Evolutionary conservation across 75 land plant genomes (phyloP).

Genomic region (Pseudotsuga menziesii): DNA sequence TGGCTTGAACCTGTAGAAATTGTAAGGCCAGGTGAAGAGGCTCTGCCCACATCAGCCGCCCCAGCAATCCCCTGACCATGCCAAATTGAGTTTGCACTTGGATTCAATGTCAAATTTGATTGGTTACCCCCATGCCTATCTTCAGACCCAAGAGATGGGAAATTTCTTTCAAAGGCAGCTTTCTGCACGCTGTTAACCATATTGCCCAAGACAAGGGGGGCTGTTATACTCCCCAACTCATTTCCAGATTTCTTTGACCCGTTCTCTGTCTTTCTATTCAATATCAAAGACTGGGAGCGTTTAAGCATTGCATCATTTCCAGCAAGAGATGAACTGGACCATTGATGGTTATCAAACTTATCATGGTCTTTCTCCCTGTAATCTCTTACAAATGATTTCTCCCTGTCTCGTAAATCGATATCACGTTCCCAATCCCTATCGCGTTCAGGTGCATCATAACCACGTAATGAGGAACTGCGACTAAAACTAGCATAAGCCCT

Average conservation of each 20-base stretch:
- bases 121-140: constrained; percentile 32
- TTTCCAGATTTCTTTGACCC: constrained; percentile 23
- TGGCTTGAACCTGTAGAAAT: constrained; percentile 21
- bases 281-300: constrained; percentile 56
- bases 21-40: constrained; percentile 59
- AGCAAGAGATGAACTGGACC: constrained; percentile 14
- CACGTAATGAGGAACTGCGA: constrained; percentile 7
- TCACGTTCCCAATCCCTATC: constrained; percentile 53
- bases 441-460: constrained; percentile 14
- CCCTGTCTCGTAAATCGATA: constrained; percentile 34
- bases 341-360: constrained; percentile 23
- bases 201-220: constrained; percentile 27
- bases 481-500: constrained; percentile 14
- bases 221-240: constrained; percentile 22
- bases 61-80: constrained; percentile 15
- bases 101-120: not conserved
- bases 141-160: constrained; percentile 82
- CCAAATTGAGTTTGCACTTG: constrained; percentile 9
- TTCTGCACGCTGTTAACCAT: constrained; percentile 38
- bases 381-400: constrained; percentile 28
- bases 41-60: constrained; percentile 35
- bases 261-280: constrained; percentile 39
- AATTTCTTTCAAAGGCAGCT: constrained; percentile 73
- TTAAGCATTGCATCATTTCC: constrained; percentile 36
- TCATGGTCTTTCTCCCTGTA: constrained; percentile 28